A percentile compares a stretch with the other conserved stretches of the same genome.
phyloP scores from a whole-genome alignment of 192 early-diverging fungal species.

The Backusella sp. region DNA sequence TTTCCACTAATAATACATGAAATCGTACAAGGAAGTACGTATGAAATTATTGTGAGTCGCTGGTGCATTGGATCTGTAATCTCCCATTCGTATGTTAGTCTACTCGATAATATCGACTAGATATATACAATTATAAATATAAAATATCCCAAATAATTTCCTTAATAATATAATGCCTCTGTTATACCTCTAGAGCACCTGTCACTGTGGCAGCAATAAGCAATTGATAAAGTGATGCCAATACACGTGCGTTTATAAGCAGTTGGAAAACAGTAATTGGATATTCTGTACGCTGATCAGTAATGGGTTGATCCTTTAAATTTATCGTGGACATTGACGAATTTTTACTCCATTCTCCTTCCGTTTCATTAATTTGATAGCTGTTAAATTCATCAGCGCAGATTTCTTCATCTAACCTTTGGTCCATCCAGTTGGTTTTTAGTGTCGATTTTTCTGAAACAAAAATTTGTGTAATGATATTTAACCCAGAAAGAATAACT shows the following conservation, averaged over 20 bases:
- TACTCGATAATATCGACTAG: background rate
- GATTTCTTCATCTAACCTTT: background rate
- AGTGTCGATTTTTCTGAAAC: background rate
- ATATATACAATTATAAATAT: background rate
- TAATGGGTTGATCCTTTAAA: constrained; percentile 1
- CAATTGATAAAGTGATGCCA: background rate
- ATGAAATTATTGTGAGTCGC: background rate
- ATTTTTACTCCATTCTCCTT: constrained; percentile 8
- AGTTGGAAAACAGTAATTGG: background rate
- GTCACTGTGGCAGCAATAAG: background rate
- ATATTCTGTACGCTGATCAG: too few relatives aligned
- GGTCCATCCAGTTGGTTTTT: background rate
- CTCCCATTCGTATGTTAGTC: background rate
- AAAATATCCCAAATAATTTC: background rate
- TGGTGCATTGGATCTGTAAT: constrained; percentile 3
- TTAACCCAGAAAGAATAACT: background rate
- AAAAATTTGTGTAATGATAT: background rate
- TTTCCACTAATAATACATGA: background rate
- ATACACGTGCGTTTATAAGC: background rate
- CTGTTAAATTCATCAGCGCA: background rate
- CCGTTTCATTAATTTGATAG: background rate
- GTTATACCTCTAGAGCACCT: constrained; percentile 10
- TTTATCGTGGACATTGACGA: constrained; percentile 8
- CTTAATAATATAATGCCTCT: background rate
- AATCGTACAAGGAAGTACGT: background rate